Percentiles rank a stretch among this genome's conserved stretches.
phyloP scores from a whole-genome alignment of 2,329 filamentous ascomycete species.

The Akanthomyces uredinophilus region DNA sequence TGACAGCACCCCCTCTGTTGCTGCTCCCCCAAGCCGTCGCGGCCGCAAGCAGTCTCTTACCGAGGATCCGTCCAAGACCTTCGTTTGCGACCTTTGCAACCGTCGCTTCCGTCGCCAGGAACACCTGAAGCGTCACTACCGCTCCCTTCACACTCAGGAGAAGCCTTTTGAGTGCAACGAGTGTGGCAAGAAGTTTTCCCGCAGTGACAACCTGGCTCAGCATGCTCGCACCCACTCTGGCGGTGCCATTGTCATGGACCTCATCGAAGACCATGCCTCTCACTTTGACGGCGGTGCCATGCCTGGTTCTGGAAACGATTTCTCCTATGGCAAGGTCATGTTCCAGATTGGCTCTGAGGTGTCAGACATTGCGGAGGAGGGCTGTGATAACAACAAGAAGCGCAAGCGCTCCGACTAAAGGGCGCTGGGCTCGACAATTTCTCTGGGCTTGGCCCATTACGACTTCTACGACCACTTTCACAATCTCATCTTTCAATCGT shows the following conservation, averaged over 20 bases:
- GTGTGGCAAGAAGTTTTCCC: conserved; percentile 98
- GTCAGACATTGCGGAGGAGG: conserved; percentile 54
- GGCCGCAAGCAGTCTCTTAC: conserved; percentile 98
- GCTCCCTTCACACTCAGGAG: conserved; percentile 95
- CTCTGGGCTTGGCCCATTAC: conserved; percentile 8
- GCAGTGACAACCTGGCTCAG: conserved; percentile 94
- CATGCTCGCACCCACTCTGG: conserved; percentile 91
- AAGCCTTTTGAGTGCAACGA: conserved; percentile 98
- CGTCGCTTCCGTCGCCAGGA: conserved; percentile 97
- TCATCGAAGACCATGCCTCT: conserved; percentile 66
- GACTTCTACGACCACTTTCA: conserved; percentile 11
- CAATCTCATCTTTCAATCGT: background rate
- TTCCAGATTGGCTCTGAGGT: conserved; percentile 75
- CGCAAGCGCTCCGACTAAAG: conserved; percentile 70
- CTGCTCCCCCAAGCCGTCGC: conserved; percentile 71
- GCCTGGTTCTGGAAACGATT: conserved; percentile 52
- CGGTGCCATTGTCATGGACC: conserved; percentile 84
- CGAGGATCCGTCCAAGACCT: conserved; percentile 97
- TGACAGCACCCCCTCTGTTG: conserved; percentile 36
- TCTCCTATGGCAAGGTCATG: conserved; percentile 68
- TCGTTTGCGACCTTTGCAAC: conserved; percentile 93
- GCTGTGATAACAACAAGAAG: conserved; percentile 47
- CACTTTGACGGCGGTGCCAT: conserved; percentile 40
- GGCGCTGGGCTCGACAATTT: background rate
- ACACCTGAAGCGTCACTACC: conserved; percentile 97